These are phyloP conservation scores for Neurospora hispaniola DNA, from an alignment of 495 filamentous ascomycete species.

Conservation along the genomic window DNA sequence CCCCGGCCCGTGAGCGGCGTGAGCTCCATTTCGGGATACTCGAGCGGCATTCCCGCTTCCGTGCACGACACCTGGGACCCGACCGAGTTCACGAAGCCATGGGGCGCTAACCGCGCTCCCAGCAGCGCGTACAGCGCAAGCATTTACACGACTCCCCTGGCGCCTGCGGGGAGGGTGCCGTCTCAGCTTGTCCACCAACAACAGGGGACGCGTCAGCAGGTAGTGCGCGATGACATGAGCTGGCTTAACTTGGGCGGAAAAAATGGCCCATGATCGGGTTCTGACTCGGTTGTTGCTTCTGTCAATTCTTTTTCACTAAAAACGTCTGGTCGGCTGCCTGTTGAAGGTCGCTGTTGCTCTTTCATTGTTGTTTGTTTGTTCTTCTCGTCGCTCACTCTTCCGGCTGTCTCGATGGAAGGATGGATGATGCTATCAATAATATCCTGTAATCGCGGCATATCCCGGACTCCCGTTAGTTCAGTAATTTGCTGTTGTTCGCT, in stretches of 20 bases:
- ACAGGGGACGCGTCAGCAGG: not conserved
- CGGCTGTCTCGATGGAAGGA: not conserved
- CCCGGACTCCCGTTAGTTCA: not conserved
- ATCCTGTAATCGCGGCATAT: not conserved
- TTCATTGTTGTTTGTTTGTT: not conserved
- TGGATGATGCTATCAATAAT: not conserved
- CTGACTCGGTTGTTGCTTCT: not conserved
- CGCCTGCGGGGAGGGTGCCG: constrained; percentile 19
- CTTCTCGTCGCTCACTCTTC: not conserved
- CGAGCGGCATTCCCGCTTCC: constrained; percentile 45
- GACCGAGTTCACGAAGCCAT: constrained; percentile 27
- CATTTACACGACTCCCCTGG: constrained; percentile 27
- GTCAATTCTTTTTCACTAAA: not conserved
- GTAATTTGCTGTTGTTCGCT: not conserved
- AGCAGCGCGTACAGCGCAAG: constrained; percentile 50
- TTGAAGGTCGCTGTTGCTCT: not conserved
- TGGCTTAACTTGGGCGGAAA: constrained; percentile 55
- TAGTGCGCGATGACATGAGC: constrained; percentile 50
- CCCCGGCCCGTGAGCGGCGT: constrained; percentile 40
- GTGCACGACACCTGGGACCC: constrained; percentile 43
- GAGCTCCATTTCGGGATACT: constrained; percentile 47
- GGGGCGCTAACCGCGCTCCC: constrained; percentile 38
- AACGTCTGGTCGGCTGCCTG: not conserved
- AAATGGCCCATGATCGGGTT: constrained; percentile 6
- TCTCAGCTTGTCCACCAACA: constrained; percentile 19